Conservation (phyloP, 78 protist genomes). For the Protostelium mycophagum region DNA sequence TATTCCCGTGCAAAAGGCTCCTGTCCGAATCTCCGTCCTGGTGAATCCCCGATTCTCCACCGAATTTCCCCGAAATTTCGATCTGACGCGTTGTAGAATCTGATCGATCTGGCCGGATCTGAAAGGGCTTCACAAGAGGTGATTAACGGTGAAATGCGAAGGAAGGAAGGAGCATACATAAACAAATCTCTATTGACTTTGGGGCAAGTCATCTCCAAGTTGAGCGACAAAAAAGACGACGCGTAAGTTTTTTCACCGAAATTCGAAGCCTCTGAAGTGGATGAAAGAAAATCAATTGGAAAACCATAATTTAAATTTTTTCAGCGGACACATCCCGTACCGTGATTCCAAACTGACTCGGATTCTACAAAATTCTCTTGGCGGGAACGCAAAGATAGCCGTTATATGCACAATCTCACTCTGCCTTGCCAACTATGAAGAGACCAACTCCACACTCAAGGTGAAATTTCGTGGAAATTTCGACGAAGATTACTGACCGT, state of each 20-base stretch:
- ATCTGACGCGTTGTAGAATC: constrained; percentile 17
- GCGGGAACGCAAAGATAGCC: constrained; percentile 70
- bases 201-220: constrained; percentile 73
- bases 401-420: constrained; percentile 45
- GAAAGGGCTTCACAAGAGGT: constrained; percentile 61
- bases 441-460: constrained; percentile 25
- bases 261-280: background rate
- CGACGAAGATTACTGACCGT: constrained; percentile 38
- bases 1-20: background rate
- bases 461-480: constrained; percentile 17
- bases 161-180: constrained; percentile 82
- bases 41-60: background rate
- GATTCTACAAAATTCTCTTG: constrained; percentile 64
- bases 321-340: constrained; percentile 57
- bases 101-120: constrained; percentile 90
- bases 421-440: constrained; percentile 34
- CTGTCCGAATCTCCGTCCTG: constrained; percentile 9
- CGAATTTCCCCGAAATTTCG: too few species aligned
- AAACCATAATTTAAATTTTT: too few species aligned
- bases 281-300: too few species aligned
- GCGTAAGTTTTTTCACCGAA: background rate
- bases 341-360: constrained; percentile 78
- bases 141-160: constrained; percentile 58
- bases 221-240: constrained; percentile 23
- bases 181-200: constrained; percentile 79